Evolutionary conservation across 306 rosid species (phyloP).

Genomic region (Vigna angularis): DNA sequence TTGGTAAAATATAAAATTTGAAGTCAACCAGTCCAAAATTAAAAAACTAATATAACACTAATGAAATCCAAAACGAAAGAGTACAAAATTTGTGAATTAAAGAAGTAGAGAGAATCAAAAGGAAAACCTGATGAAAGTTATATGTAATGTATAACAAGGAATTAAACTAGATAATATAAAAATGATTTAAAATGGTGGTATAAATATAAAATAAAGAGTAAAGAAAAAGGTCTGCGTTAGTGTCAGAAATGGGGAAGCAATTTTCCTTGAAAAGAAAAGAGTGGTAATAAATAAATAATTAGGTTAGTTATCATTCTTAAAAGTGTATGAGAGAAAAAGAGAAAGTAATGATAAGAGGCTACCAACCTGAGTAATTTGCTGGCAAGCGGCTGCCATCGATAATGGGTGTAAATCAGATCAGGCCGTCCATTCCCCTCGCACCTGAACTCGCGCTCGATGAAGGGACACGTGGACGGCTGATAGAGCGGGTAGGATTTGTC

Average conservation of each 20-base stretch:
- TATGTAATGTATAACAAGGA: no score
- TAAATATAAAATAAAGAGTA: neutral
- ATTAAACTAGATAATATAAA: no score
- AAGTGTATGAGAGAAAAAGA: neutral
- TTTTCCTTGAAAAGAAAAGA: neutral
- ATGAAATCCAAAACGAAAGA: no score
- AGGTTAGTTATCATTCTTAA: neutral
- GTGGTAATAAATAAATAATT: neutral
- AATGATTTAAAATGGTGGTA: no score
- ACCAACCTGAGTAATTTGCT: constrained; percentile 66
- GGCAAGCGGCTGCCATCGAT: constrained; percentile 80
- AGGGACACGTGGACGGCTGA: constrained; percentile 61
- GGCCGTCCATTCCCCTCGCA: constrained; percentile 82
- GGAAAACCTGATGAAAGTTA: no score
- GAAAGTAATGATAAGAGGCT: neutral
- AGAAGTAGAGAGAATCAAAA: no score
- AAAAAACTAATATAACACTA: no score
- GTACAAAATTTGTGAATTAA: neutral
- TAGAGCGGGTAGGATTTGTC: constrained; percentile 76
- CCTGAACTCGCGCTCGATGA: constrained; percentile 78
- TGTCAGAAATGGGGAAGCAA: neutral
- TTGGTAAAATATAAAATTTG: no score
- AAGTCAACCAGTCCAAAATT: no score
- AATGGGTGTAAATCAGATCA: constrained; percentile 67
- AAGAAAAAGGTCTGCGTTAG: neutral